Evolutionary conservation across 2,329 filamentous ascomycete species (phyloP).

Genomic region (Scedosporium aurantiacum): DNA sequence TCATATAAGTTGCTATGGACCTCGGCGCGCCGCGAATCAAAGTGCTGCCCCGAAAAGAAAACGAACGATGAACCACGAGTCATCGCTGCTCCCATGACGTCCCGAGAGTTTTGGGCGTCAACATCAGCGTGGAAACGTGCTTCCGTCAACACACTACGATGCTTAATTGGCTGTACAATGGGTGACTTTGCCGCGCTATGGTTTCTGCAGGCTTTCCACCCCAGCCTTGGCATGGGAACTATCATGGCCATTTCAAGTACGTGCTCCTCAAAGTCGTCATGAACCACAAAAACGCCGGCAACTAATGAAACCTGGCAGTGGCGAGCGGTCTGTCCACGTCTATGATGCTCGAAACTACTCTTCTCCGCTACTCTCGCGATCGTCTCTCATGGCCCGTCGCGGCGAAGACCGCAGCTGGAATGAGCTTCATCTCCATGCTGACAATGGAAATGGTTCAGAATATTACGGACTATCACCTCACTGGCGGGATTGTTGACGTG

Average conservation of each 20-base stretch:
- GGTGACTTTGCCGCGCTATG: constrained; percentile 48
- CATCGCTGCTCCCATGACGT: background rate
- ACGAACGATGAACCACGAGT: background rate
- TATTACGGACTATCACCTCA: constrained; percentile 42
- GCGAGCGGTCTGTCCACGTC: constrained; percentile 38
- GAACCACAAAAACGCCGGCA: too few relatives aligned
- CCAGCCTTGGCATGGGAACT: constrained; percentile 31
- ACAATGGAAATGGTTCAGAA: constrained; percentile 48
- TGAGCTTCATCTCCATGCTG: constrained; percentile 49
- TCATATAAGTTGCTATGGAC: background rate
- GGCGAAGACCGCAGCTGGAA: constrained; percentile 40
- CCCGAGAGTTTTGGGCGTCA: constrained; percentile 21
- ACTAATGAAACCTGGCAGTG: constrained; percentile 24
- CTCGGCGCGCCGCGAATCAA: background rate
- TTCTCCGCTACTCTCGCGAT: constrained; percentile 37
- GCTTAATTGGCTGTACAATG: constrained; percentile 40
- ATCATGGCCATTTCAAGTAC: constrained; percentile 43
- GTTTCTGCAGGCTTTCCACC: constrained; percentile 36
- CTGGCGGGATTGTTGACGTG: constrained; percentile 36
- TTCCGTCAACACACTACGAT: constrained; percentile 41
- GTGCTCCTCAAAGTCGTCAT: too few relatives aligned
- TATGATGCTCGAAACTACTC: constrained; percentile 38
- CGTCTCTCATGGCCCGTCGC: constrained; percentile 33
- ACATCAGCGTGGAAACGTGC: constrained; percentile 34
- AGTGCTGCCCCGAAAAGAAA: background rate